phyloP scores from a whole-genome alignment of 805 yeast species.

The Yamadazyma sp. region DNA sequence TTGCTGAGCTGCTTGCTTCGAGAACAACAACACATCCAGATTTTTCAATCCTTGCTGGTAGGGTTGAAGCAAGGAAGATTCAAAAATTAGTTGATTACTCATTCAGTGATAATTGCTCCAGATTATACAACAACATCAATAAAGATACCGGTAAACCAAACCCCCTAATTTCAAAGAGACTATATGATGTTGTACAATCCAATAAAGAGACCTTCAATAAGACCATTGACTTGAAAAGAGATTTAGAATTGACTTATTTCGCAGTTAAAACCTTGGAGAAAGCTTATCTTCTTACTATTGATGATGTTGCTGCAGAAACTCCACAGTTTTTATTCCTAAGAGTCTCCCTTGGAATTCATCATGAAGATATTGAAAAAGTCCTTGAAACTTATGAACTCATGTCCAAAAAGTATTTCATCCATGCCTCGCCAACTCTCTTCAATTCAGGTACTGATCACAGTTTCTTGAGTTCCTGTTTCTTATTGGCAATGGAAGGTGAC shows the following conservation, averaged over 20 bases:
- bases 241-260: conserved; percentile 74
- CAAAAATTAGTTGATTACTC: conserved; percentile 16
- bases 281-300: conserved; percentile 68
- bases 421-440: conserved; percentile 93
- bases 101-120: conserved; percentile 24
- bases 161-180: conserved; percentile 61
- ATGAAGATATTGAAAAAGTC: conserved; percentile 58
- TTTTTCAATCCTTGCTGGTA: conserved; percentile 33
- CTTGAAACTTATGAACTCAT: conserved; percentile 82
- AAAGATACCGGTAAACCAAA: conserved; percentile 31
- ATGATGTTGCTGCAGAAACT: conserved; percentile 68
- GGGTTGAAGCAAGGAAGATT: conserved; percentile 30
- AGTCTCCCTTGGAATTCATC: conserved; percentile 90
- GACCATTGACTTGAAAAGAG: conserved; percentile 67
- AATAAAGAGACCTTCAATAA: conserved; percentile 67
- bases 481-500: conserved; percentile 88
- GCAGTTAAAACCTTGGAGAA: conserved; percentile 92
- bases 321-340: conserved; percentile 91
- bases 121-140: conserved; percentile 15
- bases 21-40: conserved; percentile 34
- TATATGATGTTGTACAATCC: conserved; percentile 59
- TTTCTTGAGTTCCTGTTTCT: conserved; percentile 87
- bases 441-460: conserved; percentile 88
- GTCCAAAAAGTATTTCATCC: conserved; percentile 86
- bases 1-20: conserved; percentile 33